phyloP scores from a whole-genome alignment of 1,284 basidiomycete species.

The Malassezia nana region DNA sequence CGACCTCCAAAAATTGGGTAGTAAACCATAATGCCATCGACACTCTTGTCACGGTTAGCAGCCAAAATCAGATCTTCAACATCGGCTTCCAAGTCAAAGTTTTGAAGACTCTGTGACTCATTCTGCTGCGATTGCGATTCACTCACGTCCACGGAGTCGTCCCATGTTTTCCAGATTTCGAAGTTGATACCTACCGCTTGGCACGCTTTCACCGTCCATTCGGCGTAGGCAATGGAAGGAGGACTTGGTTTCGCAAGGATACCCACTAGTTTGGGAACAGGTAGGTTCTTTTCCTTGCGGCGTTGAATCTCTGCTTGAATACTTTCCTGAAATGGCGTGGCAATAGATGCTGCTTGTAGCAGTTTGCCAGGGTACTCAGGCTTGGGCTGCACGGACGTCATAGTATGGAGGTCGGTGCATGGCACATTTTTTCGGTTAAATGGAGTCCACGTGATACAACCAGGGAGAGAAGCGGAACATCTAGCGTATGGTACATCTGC shows the following conservation, averaged over 20 bases:
- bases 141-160: constrained; percentile 28
- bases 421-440: neutral
- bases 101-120: constrained; percentile 55
- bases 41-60: constrained; percentile 68
- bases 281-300: constrained; percentile 22
- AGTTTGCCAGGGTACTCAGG: constrained; percentile 41
- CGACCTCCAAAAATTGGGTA: constrained; percentile 50
- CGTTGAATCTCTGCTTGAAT: constrained; percentile 25
- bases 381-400: constrained; percentile 10
- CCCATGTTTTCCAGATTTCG: constrained; percentile 52
- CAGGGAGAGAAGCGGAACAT: neutral
- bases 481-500: constrained; percentile 4
- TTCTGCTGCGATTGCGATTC: constrained; percentile 52
- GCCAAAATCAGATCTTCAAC: constrained; percentile 47
- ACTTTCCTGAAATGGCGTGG: constrained; percentile 37
- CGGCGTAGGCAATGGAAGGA: constrained; percentile 81
- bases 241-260: constrained; percentile 78
- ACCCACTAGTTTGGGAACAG: constrained; percentile 68
- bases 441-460: neutral
- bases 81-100: constrained; percentile 70
- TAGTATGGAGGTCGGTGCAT: neutral
- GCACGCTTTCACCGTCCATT: constrained; percentile 86
- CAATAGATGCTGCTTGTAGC: constrained; percentile 36
- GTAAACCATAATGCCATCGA: constrained; percentile 88
- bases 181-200: constrained; percentile 78